These are phyloP conservation scores for Erythrobasidium hasegawianum DNA, from an alignment of 1,284 basidiomycete genomes.

Conservation along the genomic window DNA sequence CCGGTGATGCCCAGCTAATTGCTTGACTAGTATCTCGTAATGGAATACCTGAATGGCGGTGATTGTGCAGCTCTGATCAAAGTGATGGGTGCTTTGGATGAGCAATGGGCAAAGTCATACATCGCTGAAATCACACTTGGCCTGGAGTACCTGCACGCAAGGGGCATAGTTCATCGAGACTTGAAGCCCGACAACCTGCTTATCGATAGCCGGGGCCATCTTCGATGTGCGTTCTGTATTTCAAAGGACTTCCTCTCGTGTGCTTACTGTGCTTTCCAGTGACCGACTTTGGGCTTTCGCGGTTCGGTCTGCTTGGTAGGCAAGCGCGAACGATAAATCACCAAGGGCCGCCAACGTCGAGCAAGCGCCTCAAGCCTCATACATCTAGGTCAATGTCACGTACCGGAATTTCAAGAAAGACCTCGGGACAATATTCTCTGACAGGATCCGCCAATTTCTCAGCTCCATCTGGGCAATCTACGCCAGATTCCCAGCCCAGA, in stretches of 20 bases:
- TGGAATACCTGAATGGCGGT: conserved; percentile 71
- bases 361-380: conserved; percentile 9
- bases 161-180: conserved; percentile 96
- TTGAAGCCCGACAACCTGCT: conserved; percentile 97
- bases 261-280: conserved; percentile 50
- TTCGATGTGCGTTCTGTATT: conserved; percentile 58
- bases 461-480: conserved; percentile 12
- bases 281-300: conserved; percentile 94
- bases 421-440: neutral
- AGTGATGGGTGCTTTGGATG: conserved; percentile 82
- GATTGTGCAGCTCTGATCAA: conserved; percentile 97
- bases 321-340: conserved; percentile 63
- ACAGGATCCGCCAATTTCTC: neutral
- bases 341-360: neutral
- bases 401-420: neutral
- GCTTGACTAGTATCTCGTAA: conserved; percentile 49
- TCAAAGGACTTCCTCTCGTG: neutral
- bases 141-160: conserved; percentile 87
- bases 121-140: conserved; percentile 93
- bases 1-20: too few species aligned
- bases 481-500: conserved; percentile 29
- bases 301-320: conserved; percentile 93
- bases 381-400: conserved; percentile 4
- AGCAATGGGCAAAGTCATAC: conserved; percentile 96
- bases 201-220: conserved; percentile 90